These are phyloP conservation scores for Camellia sinensis DNA, from an alignment of 148 eudicot species.

Conservation along the genomic window DNA sequence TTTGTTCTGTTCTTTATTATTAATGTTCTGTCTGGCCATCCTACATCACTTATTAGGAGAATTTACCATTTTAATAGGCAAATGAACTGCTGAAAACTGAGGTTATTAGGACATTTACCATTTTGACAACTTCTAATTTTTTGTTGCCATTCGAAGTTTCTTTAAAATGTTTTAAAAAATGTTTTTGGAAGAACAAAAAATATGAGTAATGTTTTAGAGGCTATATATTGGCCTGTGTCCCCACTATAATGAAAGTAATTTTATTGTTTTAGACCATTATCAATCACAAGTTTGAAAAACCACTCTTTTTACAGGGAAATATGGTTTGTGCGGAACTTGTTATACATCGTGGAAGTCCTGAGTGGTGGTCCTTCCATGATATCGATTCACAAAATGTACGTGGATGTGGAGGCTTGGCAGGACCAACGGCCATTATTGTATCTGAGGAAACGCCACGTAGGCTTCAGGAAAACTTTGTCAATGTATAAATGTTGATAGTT, in stretches of 20 bases:
- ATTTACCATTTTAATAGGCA: neutral
- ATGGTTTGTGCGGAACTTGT: constrained; percentile 74
- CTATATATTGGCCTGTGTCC: neutral
- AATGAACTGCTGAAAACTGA: neutral
- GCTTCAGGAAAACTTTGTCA: constrained; percentile 27
- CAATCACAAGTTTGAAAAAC: neutral
- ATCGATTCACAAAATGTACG: constrained; percentile 38
- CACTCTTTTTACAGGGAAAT: constrained; percentile 36
- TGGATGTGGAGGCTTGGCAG: constrained; percentile 66
- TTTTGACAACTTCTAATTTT: neutral
- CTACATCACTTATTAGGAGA: neutral
- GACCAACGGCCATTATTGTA: constrained; percentile 84
- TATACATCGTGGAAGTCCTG: constrained; percentile 49
- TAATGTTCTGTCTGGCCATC: no score
- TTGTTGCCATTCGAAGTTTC: neutral
- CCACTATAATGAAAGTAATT: neutral
- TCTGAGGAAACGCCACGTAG: constrained; percentile 99
- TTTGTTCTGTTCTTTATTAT: no score
- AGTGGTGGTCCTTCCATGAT: constrained; percentile 96
- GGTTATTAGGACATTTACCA: constrained; percentile 7
- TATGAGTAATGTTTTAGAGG: neutral
- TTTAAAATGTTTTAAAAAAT: neutral
- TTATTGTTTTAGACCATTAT: neutral
- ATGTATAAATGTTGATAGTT: neutral
- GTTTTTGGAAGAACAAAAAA: neutral